Evolutionary conservation across 2,329 filamentous ascomycete genomes (phyloP).

Genomic region (Akanthomyces uredinophilus): DNA sequence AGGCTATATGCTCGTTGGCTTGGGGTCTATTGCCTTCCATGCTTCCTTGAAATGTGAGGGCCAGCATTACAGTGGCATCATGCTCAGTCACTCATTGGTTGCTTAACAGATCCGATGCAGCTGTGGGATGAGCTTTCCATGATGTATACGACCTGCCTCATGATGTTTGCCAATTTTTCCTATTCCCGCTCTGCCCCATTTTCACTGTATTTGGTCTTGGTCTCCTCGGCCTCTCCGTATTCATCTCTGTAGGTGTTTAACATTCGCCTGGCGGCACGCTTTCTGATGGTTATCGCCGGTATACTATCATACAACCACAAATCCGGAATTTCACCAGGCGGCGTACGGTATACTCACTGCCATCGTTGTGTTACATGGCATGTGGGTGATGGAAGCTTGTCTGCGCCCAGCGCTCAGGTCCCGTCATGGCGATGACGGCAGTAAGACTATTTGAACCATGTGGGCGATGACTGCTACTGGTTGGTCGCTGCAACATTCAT

Average conservation of each 20-base stretch:
- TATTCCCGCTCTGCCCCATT: constrained; percentile 53
- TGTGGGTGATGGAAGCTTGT: constrained; percentile 64
- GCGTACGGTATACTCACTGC: constrained; percentile 70
- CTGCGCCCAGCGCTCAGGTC: constrained; percentile 42
- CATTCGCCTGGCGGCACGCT: not conserved
- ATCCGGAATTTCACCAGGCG: constrained; percentile 77
- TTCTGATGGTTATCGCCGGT: constrained; percentile 24
- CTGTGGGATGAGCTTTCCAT: constrained; percentile 56
- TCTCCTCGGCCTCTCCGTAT: constrained; percentile 52
- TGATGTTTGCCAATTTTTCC: constrained; percentile 64
- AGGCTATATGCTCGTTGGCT: constrained; percentile 49
- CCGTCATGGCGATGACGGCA: constrained; percentile 46
- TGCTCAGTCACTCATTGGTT: not conserved
- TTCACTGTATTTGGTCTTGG: constrained; percentile 49
- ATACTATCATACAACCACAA: constrained; percentile 72
- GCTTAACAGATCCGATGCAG: constrained; percentile 49
- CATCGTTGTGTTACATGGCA: constrained; percentile 64
- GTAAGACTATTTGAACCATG: constrained; percentile 53
- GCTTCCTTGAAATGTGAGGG: constrained; percentile 48
- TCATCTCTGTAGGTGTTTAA: constrained; percentile 57
- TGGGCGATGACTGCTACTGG: constrained; percentile 65
- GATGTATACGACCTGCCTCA: constrained; percentile 55
- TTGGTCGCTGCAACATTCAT: constrained; percentile 22
- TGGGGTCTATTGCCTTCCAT: constrained; percentile 54
- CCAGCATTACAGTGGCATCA: not conserved